phyloP scores from a whole-genome alignment of 345 rosid species.

The Lumnitzera racemosa region DNA sequence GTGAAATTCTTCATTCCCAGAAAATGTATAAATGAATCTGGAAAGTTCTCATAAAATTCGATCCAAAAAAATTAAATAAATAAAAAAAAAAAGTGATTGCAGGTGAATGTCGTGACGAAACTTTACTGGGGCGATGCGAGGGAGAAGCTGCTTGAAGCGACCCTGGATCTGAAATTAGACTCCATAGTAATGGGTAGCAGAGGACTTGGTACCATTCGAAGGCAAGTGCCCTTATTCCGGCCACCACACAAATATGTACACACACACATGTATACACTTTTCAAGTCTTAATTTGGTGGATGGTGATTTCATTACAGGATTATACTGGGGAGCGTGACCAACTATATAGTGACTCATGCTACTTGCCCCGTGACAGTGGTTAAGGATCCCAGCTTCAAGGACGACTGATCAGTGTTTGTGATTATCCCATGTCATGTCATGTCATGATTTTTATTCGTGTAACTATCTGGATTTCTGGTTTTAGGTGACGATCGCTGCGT shows the following conservation, averaged over 20 bases:
- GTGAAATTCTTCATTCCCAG: neutral
- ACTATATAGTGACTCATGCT: slow-evolving; percentile 28
- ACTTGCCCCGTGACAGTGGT: slow-evolving; percentile 39
- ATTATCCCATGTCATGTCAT: too few species aligned
- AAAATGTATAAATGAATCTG: too few species aligned
- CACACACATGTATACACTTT: too few species aligned
- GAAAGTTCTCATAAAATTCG: too few species aligned
- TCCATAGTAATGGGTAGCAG: slow-evolving; percentile 90
- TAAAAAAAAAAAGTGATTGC: neutral
- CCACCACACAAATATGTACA: too few species aligned
- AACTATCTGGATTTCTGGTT: too few species aligned
- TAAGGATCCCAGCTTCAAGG: slow-evolving; percentile 17
- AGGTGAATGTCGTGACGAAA: slow-evolving; percentile 53
- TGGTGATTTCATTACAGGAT: slow-evolving; percentile 46
- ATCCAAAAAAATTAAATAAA: neutral
- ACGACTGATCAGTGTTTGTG: neutral
- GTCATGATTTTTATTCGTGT: too few species aligned
- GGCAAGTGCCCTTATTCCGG: slow-evolving; percentile 24
- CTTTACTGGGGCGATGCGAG: slow-evolving; percentile 94
- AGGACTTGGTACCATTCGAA: slow-evolving; percentile 78
- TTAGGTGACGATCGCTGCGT: too few species aligned
- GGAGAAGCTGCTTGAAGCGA: slow-evolving; percentile 68
- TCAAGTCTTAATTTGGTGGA: neutral
- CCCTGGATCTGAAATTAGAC: slow-evolving; percentile 74
- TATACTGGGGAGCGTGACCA: slow-evolving; percentile 51